Evolutionary conservation across 2,329 filamentous ascomycete species (phyloP).

Genomic region (Septoria petroselini): DNA sequence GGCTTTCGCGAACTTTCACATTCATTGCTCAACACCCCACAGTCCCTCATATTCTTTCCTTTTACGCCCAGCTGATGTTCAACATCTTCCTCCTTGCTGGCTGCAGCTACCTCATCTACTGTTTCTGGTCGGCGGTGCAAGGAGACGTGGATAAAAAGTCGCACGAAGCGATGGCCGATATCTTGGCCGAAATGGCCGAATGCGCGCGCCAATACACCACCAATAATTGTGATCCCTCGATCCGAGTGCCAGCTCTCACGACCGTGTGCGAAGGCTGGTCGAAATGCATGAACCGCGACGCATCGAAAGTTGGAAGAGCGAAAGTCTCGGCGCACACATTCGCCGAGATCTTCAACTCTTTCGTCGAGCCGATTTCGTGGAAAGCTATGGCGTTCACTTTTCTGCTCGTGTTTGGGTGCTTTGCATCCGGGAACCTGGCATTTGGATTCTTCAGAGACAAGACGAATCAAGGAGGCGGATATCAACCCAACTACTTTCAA

Average conservation of each 20-base stretch:
- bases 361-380: conserved; percentile 84
- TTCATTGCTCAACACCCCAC: conserved; percentile 64
- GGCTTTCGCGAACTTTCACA: conserved; percentile 52
- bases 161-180: conserved; percentile 60
- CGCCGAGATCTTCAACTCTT: conserved; percentile 89
- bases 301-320: conserved; percentile 71
- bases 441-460: conserved; percentile 55
- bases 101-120: conserved; percentile 64
- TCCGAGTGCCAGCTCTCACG: conserved; percentile 69
- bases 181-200: conserved; percentile 68
- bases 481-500: conserved; percentile 28
- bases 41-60: conserved; percentile 63
- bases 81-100: conserved; percentile 61
- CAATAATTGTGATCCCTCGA: conserved; percentile 69
- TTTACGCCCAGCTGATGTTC: conserved; percentile 64
- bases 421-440: conserved; percentile 58
- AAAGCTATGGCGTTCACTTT: conserved; percentile 67
- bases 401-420: conserved; percentile 50
- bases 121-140: conserved; percentile 66
- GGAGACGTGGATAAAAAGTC: conserved; percentile 72
- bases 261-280: conserved; percentile 76
- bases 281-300: conserved; percentile 81
- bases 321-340: conserved; percentile 82
- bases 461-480: conserved; percentile 26
- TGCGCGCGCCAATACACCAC: conserved; percentile 71